Conservation (phyloP, 2,329 filamentous ascomycete species). For the Hortaea werneckii region DNA sequence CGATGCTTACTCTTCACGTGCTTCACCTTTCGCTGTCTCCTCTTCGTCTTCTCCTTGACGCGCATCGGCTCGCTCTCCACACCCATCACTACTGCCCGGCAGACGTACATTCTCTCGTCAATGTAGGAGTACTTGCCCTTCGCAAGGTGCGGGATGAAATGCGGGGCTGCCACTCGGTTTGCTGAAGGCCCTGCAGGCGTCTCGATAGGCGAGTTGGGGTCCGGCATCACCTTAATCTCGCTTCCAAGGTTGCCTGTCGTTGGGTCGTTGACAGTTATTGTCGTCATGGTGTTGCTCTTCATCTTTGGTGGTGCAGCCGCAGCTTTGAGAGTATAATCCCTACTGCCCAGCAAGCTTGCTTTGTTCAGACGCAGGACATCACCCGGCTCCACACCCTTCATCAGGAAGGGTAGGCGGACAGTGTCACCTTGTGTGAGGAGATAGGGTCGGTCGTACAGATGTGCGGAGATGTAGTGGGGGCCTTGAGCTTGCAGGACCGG, state of each 20-base stretch:
- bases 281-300: constrained; percentile 18
- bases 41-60: constrained; percentile 50
- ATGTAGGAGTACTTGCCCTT: constrained; percentile 45
- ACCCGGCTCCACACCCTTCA: constrained; percentile 51
- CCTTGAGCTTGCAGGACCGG: constrained; percentile 64
- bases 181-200: constrained; percentile 3
- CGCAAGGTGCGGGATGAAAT: constrained; percentile 31
- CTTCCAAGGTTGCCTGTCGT: constrained; percentile 16
- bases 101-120: constrained; percentile 75
- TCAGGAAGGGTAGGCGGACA: constrained; percentile 40
- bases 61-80: constrained; percentile 60
- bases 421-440: constrained; percentile 55
- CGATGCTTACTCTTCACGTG: constrained; percentile 80
- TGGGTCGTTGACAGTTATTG: constrained; percentile 15
- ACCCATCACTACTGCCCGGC: constrained; percentile 73
- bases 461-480: constrained; percentile 66
- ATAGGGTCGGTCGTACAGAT: constrained; percentile 71
- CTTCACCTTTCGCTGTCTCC: constrained; percentile 56
- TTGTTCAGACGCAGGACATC: constrained; percentile 83
- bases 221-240: constrained; percentile 16
- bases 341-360: constrained; percentile 68
- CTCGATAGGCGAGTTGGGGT: constrained; percentile 21
- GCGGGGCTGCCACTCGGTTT: constrained; percentile 15
- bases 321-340: constrained; percentile 78
- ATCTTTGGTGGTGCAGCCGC: constrained; percentile 45